Evolutionary conservation across 345 rosid species (phyloP), one percentile per base, ranked within the genome.

Genomic region (Pelargonium nanum): DNA sequence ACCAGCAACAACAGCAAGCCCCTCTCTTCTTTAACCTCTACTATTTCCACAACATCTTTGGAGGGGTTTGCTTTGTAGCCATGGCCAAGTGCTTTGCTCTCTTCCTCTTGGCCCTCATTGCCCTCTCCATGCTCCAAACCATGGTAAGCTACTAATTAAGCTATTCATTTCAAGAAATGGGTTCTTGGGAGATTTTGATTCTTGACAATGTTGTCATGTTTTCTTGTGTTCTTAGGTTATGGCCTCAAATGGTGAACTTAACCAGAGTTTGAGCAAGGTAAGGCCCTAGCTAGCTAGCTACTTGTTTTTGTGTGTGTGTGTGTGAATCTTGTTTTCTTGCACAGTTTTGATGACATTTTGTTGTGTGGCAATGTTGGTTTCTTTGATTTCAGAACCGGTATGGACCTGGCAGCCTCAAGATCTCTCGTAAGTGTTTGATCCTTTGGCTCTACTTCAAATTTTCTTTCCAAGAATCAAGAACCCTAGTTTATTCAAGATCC

Each of bases 341-440:
- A 48, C 16, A 10, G 52, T 24, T 12, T 25, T 56, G 40, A 28
- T 53, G 17, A 56, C n/a, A 6, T 56, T 53, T 59, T 1, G n/a
- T 55, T 0, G 17, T 40, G 48, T 40, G 48, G 48, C 48, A 40
- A 40, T 40, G 15, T 40, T 40, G 48, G n/a, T 40, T 2, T 9
- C 15, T 28, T 40, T 28, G 32, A 9, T 44, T 30, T 40, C 59
- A 80, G 80, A 59, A 65, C 0, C 55, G 22, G 12, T 81, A 74
- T 55, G 86, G 83, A 67, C 58, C 77, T 1, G 80, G 83, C 59
- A 81, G 80, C 61, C 71, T 79, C 56, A 72, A 77, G 75, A 68
- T 74, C 73, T 74, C 66, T 69, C 78, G 85, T 78, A 62, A 81
- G 85, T 68, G 19, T 59, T 34, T 55, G 0, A 5, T 19, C 19